phyloP scores from a whole-genome alignment of 2,329 filamentous ascomycete species.

The Dryadomyces sulphureus region DNA sequence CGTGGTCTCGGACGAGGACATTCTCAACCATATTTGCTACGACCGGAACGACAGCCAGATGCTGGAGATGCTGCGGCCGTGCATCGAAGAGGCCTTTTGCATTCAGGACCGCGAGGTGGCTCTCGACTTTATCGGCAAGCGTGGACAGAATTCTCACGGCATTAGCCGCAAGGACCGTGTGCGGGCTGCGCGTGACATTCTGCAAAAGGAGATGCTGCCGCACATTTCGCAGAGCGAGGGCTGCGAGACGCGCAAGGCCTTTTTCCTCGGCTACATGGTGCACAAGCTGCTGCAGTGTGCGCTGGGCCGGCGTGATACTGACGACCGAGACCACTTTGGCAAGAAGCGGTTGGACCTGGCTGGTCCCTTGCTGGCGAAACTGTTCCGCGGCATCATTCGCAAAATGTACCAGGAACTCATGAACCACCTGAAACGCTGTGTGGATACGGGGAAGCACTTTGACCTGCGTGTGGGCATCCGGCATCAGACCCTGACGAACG shows the following conservation, averaged over 20 bases:
- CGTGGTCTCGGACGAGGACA: conserved; percentile 94
- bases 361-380: conserved; percentile 83
- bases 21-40: conserved; percentile 94
- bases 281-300: conserved; percentile 90
- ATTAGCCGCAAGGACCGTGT: conserved; percentile 77
- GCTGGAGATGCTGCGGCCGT: conserved; percentile 93
- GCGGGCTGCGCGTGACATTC: conserved; percentile 79
- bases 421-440: conserved; percentile 80
- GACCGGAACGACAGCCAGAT: conserved; percentile 91
- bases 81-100: conserved; percentile 90
- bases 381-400: conserved; percentile 85
- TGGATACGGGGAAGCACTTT: conserved; percentile 80
- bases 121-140: conserved; percentile 87
- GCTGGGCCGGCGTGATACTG: conserved; percentile 80
- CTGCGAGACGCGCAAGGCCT: conserved; percentile 89
- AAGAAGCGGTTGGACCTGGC: conserved; percentile 97
- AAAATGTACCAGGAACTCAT: conserved; percentile 85
- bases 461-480: conserved; percentile 85
- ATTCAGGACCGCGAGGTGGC: conserved; percentile 93
- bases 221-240: conserved; percentile 94
- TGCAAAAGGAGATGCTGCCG: conserved; percentile 92
- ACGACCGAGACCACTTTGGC: conserved; percentile 96
- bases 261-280: conserved; percentile 98
- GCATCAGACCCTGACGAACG: conserved; percentile 78
- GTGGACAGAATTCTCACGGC: conserved; percentile 57